Percentiles rank a stretch among this genome's conserved stretches.
These are phyloP conservation scores for Panellus pusillus DNA, from an alignment of 768 basidiomycete genomes.

Conservation along the genomic window DNA sequence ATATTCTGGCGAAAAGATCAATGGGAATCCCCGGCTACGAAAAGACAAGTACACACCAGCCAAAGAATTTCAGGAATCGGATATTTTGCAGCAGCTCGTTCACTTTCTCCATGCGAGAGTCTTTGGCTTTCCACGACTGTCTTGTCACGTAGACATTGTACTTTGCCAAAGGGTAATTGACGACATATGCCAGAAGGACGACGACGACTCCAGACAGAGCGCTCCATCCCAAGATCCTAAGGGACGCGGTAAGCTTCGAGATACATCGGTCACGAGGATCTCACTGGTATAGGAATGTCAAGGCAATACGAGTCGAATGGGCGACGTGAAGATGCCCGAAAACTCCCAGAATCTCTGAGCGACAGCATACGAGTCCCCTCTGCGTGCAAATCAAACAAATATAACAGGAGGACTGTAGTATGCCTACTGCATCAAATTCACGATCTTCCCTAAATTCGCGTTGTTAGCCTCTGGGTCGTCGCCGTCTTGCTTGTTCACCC, in stretches of 20 bases:
- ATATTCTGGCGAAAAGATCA: slow-evolving; percentile 41
- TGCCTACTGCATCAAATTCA: slow-evolving; percentile 73
- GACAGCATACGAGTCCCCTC: slow-evolving; percentile 71
- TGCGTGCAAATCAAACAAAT: slow-evolving; percentile 26
- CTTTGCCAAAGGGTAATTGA: slow-evolving; percentile 70
- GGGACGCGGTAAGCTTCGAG: background rate
- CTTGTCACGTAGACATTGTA: slow-evolving; percentile 66
- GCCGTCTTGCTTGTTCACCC: slow-evolving; percentile 34
- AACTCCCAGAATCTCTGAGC: slow-evolving; percentile 75
- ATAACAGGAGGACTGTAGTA: background rate
- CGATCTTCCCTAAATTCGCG: slow-evolving; percentile 69
- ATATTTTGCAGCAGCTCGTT: slow-evolving; percentile 79
- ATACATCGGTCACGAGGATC: slow-evolving; percentile 19
- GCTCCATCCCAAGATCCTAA: slow-evolving; percentile 75
- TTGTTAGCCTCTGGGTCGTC: slow-evolving; percentile 38
- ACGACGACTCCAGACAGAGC: slow-evolving; percentile 70
- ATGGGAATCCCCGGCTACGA: background rate
- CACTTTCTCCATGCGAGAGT: slow-evolving; percentile 67
- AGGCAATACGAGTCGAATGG: slow-evolving; percentile 65
- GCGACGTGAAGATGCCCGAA: slow-evolving; percentile 60
- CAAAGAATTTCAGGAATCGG: slow-evolving; percentile 72
- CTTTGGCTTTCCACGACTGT: slow-evolving; percentile 61
- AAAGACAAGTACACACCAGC: slow-evolving; percentile 63
- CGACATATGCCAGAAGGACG: slow-evolving; percentile 55
- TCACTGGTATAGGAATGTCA: slow-evolving; percentile 72